phyloP scores from a whole-genome alignment of 2,329 filamentous ascomycete genomes.

The Lecanicillium sp. region DNA sequence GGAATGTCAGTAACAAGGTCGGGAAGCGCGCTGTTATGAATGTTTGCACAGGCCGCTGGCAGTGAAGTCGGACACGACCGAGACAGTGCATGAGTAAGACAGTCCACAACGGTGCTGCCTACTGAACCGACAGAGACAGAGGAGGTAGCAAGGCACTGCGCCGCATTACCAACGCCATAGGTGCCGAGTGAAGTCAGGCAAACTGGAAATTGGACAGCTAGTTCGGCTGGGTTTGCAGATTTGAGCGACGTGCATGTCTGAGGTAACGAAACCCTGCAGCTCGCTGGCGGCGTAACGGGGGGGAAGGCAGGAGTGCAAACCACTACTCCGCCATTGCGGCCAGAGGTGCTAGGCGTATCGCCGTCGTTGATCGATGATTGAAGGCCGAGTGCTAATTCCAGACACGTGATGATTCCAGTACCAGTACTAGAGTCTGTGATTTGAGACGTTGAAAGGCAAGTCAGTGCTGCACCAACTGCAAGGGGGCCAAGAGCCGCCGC shows the following conservation, averaged over 20 bases:
- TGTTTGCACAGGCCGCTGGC: background rate
- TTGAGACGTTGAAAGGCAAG: conserved; percentile 6
- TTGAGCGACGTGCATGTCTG: background rate
- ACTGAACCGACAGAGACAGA: background rate
- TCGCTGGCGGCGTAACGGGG: too few relatives aligned
- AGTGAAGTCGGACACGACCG: background rate
- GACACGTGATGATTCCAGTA: background rate
- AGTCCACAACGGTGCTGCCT: background rate
- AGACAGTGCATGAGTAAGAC: conserved; percentile 2
- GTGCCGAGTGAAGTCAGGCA: background rate
- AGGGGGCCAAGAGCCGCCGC: conserved; percentile 12
- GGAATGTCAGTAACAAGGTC: conserved; percentile 2
- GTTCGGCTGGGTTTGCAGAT: background rate
- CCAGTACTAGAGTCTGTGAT: background rate
- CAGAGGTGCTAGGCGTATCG: background rate
- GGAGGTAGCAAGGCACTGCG: conserved; percentile 1
- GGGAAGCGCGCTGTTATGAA: background rate
- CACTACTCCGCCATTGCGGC: too few relatives aligned
- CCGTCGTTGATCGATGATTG: background rate
- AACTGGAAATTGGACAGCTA: background rate
- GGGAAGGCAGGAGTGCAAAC: background rate
- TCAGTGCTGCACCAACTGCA: conserved; percentile 9
- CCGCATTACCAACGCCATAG: conserved; percentile 1
- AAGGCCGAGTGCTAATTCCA: background rate
- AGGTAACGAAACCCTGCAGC: background rate